Conservation (phyloP, 805 yeast genomes). For the Cyberlindnera mrakii region DNA sequence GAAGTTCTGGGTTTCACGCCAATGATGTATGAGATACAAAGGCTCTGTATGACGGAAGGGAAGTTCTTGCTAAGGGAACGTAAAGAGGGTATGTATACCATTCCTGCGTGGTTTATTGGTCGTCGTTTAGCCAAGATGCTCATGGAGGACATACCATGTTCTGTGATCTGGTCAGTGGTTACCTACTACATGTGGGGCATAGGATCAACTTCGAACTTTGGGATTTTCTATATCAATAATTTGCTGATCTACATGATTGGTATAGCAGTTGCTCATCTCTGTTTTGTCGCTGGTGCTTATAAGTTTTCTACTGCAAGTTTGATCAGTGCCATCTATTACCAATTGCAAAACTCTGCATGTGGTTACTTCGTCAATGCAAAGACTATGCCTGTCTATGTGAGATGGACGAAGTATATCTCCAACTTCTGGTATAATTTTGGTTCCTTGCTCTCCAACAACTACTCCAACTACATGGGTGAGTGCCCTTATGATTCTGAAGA, state of each 20-base stretch:
- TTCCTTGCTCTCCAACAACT: conserved; percentile 58
- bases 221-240: conserved; percentile 53
- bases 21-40: conserved; percentile 50
- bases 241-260: conserved; percentile 52
- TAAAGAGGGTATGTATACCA: conserved; percentile 18
- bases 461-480: conserved; percentile 58
- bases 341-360: conserved; percentile 66
- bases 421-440: conserved; percentile 80
- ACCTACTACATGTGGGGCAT: conserved; percentile 79
- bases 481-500: conserved; percentile 48
- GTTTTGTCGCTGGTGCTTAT: conserved; percentile 16
- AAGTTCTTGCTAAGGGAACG: conserved; percentile 43
- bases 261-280: conserved; percentile 45
- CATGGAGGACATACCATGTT: conserved; percentile 63
- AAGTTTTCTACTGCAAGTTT: conserved; percentile 17
- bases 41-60: conserved; percentile 50
- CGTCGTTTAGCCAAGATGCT: conserved; percentile 59
- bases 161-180: conserved; percentile 51
- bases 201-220: conserved; percentile 44
- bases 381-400: conserved; percentile 76
- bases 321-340: conserved; percentile 17
- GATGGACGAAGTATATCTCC: conserved; percentile 77
- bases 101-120: conserved; percentile 19
- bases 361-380: conserved; percentile 74
- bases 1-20: conserved; percentile 53